These are phyloP conservation scores for Colletotrichum musae DNA, from an alignment of 2,329 filamentous ascomycete genomes.

Conservation along the genomic window DNA sequence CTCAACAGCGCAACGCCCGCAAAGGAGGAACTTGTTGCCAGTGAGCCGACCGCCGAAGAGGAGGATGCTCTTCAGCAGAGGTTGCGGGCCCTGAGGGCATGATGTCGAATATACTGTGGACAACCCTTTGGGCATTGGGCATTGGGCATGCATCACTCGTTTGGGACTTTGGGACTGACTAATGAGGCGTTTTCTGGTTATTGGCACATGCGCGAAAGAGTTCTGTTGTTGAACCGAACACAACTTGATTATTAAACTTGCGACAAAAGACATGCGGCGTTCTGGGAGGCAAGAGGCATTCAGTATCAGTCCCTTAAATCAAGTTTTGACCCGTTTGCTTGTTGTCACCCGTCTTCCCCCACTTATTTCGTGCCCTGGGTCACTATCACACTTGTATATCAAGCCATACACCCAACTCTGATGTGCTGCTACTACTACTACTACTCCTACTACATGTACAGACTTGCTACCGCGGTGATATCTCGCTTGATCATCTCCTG, in stretches of 20 bases:
- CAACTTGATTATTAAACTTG: neutral
- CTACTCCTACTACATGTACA: conserved; percentile 78
- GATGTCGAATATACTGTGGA: conserved; percentile 26
- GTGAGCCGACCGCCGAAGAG: conserved; percentile 81
- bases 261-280: neutral
- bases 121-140: neutral
- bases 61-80: conserved; percentile 81
- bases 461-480: conserved; percentile 88
- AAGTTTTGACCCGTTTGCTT: neutral
- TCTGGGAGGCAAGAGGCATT: neutral
- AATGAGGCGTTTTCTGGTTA: conserved; percentile 23
- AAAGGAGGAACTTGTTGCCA: conserved; percentile 71
- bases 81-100: conserved; percentile 69
- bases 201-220: conserved; percentile 15
- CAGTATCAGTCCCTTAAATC: neutral
- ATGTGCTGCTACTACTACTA: conserved; percentile 58
- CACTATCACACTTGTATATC: neutral
- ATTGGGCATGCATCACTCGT: conserved; percentile 21
- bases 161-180: conserved; percentile 13
- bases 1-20: conserved; percentile 72
- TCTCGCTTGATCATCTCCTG: conserved; percentile 99
- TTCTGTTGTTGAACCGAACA: neutral
- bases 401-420: neutral
- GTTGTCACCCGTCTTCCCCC: no score
- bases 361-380: no score